Evolutionary conservation across 192 early-diverging fungal species (phyloP), one percentile per base, ranked within the genome.

Genomic region (Phlyctochytrium planicorne): DNA sequence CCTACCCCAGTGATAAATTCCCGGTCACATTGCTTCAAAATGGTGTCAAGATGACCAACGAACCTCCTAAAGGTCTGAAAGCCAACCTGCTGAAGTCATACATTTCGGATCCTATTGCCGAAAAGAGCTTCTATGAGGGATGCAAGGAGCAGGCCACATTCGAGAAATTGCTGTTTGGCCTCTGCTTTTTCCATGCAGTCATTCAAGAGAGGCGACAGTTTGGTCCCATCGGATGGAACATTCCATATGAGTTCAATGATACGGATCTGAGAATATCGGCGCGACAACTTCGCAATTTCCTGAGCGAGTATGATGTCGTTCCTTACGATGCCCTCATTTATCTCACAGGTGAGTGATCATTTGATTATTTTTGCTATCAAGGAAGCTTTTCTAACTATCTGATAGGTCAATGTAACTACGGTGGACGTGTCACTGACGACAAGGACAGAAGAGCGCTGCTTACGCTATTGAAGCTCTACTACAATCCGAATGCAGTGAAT

Each of bases 191-290:
- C 69, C 84, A 86, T 57, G 84, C 75, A 16, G 72, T 86, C n/a
- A 75, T 86, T n/a, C 84, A 86, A 53, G 84, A 86, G 57, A 35
- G 84, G 27, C 12, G 80, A 30, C 75, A 82, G 60, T 86, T 85
- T 75, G 84, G 84, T 12, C 83, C 84, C 16, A 86, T 86, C 72
- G 84, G 84, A 4, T 86, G 84, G 84, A 86, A 86, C 62, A 86
- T 86, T 70, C 82, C 84, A 27, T 86, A 86, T 60, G 84, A 86
- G 65, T 86, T 86, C 67, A 86, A 84, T 52, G 84, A 86, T 31
- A 85, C 84, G 0, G 84, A 86, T 67, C 60, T 86, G 14, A 59
- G 84, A 31, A 86, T 86, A n/a, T 86, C 84, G 3, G 84, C 81
- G 3, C 52, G 84, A n/a, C 84, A 86, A 62, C 63, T 86, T 29